phyloP scores from a whole-genome alignment of 2,329 filamentous ascomycete species.

The Colletotrichum karsti region DNA sequence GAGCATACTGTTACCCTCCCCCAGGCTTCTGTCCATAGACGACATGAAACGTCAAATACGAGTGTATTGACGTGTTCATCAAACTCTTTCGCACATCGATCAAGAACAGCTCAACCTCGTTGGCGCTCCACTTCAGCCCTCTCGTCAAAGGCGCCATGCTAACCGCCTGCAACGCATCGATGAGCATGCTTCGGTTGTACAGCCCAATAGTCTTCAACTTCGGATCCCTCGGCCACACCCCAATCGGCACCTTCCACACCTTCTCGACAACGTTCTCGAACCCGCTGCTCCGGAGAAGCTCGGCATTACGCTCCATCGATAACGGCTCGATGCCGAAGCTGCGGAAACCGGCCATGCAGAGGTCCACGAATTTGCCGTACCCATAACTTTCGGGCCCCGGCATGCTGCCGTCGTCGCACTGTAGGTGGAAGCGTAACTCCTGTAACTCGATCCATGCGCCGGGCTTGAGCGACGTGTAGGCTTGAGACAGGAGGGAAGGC shows the following conservation, averaged over 20 bases:
- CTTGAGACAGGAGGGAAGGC: slow-evolving; percentile 40
- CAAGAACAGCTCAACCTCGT: slow-evolving; percentile 49
- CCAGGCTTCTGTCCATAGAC: slow-evolving; percentile 59
- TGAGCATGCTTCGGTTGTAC: slow-evolving; percentile 31
- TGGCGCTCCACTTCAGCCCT: slow-evolving; percentile 45
- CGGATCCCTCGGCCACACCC: slow-evolving; percentile 31
- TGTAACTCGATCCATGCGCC: slow-evolving; percentile 57
- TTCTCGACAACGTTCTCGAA: slow-evolving; percentile 32
- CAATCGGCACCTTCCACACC: slow-evolving; percentile 33
- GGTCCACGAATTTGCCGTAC: slow-evolving; percentile 63
- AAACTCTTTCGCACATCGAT: slow-evolving; percentile 58
- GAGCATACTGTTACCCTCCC: neutral
- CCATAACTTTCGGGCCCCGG: slow-evolving; percentile 48
- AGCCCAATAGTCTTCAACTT: slow-evolving; percentile 29
- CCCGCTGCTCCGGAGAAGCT: slow-evolving; percentile 49
- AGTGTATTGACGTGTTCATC: slow-evolving; percentile 54
- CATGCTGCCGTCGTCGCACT: slow-evolving; percentile 44
- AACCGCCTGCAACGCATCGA: slow-evolving; percentile 18
- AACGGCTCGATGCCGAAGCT: slow-evolving; percentile 57
- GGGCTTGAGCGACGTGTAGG: slow-evolving; percentile 44
- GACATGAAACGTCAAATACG: slow-evolving; percentile 58
- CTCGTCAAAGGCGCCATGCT: slow-evolving; percentile 50
- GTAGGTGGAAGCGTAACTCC: slow-evolving; percentile 49
- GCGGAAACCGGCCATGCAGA: slow-evolving; percentile 53
- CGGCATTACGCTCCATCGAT: slow-evolving; percentile 58